Evolutionary conservation across 2,329 filamentous ascomycete species (phyloP).

Genomic region (Paraconiothyrium sp.): DNA sequence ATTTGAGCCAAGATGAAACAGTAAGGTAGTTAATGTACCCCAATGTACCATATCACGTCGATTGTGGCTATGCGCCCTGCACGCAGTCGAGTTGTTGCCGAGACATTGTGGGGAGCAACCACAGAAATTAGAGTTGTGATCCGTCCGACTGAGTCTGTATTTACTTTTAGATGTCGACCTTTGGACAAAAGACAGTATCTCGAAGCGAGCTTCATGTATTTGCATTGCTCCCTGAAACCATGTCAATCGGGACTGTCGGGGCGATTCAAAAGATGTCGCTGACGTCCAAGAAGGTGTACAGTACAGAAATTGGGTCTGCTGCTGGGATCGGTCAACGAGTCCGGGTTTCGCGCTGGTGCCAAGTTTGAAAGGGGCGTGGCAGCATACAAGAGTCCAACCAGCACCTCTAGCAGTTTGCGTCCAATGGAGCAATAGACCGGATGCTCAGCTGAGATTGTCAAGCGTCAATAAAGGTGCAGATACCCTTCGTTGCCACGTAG

Average conservation of each 20-base stretch:
- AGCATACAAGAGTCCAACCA: neutral
- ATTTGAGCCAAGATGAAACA: slow-evolving; percentile 22
- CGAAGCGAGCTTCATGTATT: neutral
- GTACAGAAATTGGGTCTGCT: neutral
- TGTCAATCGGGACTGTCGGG: neutral
- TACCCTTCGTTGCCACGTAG: neutral
- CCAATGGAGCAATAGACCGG: neutral
- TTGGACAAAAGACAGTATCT: neutral
- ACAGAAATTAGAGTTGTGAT: neutral
- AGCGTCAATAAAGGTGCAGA: neutral
- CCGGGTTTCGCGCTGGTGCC: neutral
- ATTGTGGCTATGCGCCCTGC: slow-evolving; percentile 16
- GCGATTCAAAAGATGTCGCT: neutral
- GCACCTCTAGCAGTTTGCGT: neutral
- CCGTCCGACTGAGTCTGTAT: neutral
- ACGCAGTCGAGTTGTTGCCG: neutral
- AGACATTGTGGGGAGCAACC: neutral
- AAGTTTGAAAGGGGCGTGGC: neutral
- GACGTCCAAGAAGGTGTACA: neutral
- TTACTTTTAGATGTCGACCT: neutral
- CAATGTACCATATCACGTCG: slow-evolving; percentile 20
- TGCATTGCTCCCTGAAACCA: neutral
- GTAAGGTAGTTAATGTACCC: slow-evolving; percentile 31
- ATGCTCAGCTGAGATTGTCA: neutral
- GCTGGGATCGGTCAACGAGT: neutral